Evolutionary conservation across 2,329 filamentous ascomycete genomes (phyloP), one percentile per base, ranked within the genome.

Genomic region (Colletotrichum sidae): DNA sequence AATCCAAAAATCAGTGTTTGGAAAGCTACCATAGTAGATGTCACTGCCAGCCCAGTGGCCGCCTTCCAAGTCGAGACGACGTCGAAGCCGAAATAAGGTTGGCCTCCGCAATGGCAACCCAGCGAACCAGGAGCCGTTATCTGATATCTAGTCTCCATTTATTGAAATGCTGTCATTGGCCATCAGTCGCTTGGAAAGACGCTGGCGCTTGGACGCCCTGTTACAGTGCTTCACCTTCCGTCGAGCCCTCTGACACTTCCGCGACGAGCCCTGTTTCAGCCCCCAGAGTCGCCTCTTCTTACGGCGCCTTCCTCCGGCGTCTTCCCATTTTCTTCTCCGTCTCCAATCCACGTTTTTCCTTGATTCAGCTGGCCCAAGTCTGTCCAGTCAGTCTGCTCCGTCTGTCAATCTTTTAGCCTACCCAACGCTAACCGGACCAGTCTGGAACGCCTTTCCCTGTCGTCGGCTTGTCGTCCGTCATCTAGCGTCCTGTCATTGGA

Each of bases 41-140:
- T 25, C 25, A 25, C 25, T 25, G 25, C 25, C 25, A 25, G 25
- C 4, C 25, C 25, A 25, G 25, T 25, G 25, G 25, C 25, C 25
- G 25, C 25, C 25, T 25, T 25, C 49, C 63, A 67, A 59, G 63
- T 67, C 70, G 71, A 17, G 74, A 72, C 69, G 67, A 61, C 66
- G 65, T 65, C 68, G 71, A 70, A 76, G 74, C 75, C 74, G 75
- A 76, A 76, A 72, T 76, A 76, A 77, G 71, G 73, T 75, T 77
- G 69, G 42, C 46, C 47, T 45, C 55, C 67, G 61, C 54, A 67
- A 5, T 25, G 25, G 25, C 53, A 6, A 49, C 5, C 15, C 11
- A 34, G 41, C 41, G 60, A 55, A 8, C 54, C 44, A 38, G 46
- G 38, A 50, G 35, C 9, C 10, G 44, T 6, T 11, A 46, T 5